phyloP scores from a whole-genome alignment of 352 stramenopile species.

The Phytophthora megakarya region DNA sequence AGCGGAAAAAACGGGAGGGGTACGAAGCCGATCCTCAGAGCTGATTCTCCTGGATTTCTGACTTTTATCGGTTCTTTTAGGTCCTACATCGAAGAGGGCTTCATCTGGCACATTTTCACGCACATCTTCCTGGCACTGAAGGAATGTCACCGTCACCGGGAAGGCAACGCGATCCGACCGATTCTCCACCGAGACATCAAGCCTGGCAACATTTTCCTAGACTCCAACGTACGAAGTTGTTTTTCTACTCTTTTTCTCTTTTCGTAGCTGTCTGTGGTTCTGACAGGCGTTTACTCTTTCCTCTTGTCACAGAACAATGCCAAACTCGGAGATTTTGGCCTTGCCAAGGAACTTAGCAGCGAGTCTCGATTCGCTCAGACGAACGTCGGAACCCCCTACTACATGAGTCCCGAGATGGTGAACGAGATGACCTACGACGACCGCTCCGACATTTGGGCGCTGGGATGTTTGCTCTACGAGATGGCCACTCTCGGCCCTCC shows the following conservation, averaged over 20 bases:
- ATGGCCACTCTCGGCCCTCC: conserved; percentile 89
- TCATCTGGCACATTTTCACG: conserved; percentile 94
- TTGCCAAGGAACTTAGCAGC: conserved; percentile 91
- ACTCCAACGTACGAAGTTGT: conserved; percentile 72
- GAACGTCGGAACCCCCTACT: conserved; percentile 93
- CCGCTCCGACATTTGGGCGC: conserved; percentile 91
- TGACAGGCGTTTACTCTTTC: conserved; percentile 12
- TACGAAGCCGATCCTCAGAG: conserved; percentile 35
- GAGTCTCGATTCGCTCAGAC: conserved; percentile 91
- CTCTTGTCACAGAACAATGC: conserved; percentile 73
- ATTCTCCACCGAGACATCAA: conserved; percentile 94
- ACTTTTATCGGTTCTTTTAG: conserved; percentile 33
- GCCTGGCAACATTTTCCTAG: conserved; percentile 92
- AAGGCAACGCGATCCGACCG: conserved; percentile 77
- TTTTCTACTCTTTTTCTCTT: conserved; percentile 1
- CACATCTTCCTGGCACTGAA: conserved; percentile 93
- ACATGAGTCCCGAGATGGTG: conserved; percentile 93
- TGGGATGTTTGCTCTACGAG: conserved; percentile 92
- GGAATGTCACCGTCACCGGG: conserved; percentile 88
- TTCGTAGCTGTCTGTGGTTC: conserved; percentile 1
- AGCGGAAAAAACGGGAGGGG: conserved; percentile 89
- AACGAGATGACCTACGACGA: conserved; percentile 94
- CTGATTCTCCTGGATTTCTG: conserved; percentile 2
- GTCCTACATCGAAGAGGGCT: conserved; percentile 91
- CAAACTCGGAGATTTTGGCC: conserved; percentile 92